Evolutionary conservation across 2,329 filamentous ascomycete species (phyloP).

Genomic region (Neurospora sp.): DNA sequence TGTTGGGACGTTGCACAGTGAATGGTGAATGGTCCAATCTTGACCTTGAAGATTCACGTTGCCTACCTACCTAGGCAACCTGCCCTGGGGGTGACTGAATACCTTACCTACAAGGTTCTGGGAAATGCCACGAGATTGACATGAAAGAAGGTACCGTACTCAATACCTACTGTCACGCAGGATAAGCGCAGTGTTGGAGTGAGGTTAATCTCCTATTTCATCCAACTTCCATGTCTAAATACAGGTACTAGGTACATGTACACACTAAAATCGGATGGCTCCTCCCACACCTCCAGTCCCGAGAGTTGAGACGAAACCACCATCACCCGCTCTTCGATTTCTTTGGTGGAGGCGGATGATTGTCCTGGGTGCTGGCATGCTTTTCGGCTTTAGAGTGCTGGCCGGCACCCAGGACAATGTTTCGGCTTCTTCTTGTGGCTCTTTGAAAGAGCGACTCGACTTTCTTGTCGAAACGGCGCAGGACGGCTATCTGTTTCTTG

Average conservation of each 20-base stretch:
- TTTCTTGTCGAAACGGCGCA: no score
- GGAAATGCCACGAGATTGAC: neutral
- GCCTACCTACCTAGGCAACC: neutral
- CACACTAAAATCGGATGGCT: neutral
- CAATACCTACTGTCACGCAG: neutral
- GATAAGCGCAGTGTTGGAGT: neutral
- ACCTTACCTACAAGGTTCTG: neutral
- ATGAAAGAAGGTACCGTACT: neutral
- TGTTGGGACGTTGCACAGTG: no score
- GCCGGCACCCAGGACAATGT: constrained; percentile 51
- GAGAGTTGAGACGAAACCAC: neutral
- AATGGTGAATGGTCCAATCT: neutral
- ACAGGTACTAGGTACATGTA: neutral
- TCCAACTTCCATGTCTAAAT: neutral
- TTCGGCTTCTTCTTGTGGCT: constrained; percentile 83
- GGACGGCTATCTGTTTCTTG: no score
- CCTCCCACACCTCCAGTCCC: neutral
- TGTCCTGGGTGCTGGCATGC: constrained; percentile 34
- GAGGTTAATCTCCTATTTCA: neutral
- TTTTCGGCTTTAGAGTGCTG: constrained; percentile 48
- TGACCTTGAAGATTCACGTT: neutral
- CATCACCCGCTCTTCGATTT: constrained; percentile 58
- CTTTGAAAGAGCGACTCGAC: constrained; percentile 51
- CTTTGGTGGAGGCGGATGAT: constrained; percentile 55
- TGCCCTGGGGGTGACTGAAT: neutral